Percentiles rank a stretch among this genome's conserved stretches.
Conservation (phyloP, 768 basidiomycete genomes). For the Naganishia antarctica region DNA sequence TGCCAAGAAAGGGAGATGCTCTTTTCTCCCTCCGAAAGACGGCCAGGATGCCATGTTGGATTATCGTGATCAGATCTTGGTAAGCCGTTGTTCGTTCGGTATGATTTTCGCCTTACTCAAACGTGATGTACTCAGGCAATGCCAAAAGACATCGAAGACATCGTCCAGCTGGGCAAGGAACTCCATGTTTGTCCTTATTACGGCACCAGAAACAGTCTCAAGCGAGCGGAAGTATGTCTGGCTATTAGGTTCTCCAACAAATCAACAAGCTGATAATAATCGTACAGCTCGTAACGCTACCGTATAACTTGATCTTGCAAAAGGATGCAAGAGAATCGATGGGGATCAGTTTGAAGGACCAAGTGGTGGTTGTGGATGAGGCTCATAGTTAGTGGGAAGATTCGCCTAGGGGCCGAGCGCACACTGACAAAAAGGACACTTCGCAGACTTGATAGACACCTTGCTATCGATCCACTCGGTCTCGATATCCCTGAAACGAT, state of each 20-base stretch:
- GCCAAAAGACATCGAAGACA: constrained; percentile 91
- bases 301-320: constrained; percentile 86
- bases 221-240: constrained; percentile 72
- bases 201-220: constrained; percentile 77
- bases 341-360: constrained; percentile 75
- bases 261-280: too few relatives aligned
- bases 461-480: constrained; percentile 78
- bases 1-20: constrained; percentile 62
- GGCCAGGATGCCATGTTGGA: constrained; percentile 71
- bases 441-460: constrained; percentile 76
- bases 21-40: constrained; percentile 64
- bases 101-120: neutral
- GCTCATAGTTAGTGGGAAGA: constrained; percentile 75
- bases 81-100: constrained; percentile 45
- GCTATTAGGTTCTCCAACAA: neutral
- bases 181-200: constrained; percentile 85
- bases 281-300: constrained; percentile 74
- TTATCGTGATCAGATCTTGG: constrained; percentile 80
- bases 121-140: constrained; percentile 58
- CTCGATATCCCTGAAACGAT: constrained; percentile 57
- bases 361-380: constrained; percentile 88
- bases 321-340: constrained; percentile 77
- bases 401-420: neutral
- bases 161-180: constrained; percentile 66
- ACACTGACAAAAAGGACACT: neutral